Base-by-base conservation (phyloP, 805 yeast species). In the Metschnikowia peoriensis region DNA sequence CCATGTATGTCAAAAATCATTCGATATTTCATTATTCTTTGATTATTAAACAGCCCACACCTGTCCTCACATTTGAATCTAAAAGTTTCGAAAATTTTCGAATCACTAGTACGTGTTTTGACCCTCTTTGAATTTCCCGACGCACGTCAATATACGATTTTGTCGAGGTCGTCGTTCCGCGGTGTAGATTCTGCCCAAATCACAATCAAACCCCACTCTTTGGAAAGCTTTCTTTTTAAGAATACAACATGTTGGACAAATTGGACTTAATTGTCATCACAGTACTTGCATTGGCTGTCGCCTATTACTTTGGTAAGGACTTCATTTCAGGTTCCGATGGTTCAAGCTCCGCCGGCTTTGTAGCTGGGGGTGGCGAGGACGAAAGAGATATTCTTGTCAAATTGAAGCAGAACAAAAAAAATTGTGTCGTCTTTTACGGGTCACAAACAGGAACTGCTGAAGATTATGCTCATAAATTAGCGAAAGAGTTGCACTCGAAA, bases 391-490 rank as follows among this genome's bases (percentile, higher is more conserved):
- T 88, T 43, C 74, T 79, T 9, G 82, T 81, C 52, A 81, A 80
- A 2, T 67, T 93, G 60, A 73, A 74, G 47, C 73, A 74, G 38
- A 84, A 84, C 62, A 78, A 81, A 55, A 92, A 93, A 71, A 86
- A 87, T 58, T 86, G 88, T 38, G 74, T 91, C 42, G 86, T 94
- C 3, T 80, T 94, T 55, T 94, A 80, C 67, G 98, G 97, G 15
- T 92, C 98, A 12, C 99, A 94, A 72, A 94, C 99, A 6, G 99
- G 99, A 58, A 94, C 99, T 15, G 97, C 98, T 42, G 99, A 94
- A 72, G 99, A 94, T 66, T 93, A 91, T 63, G 96, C 97, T 16
- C 82, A 86, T 61, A 89, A 93, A 66, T 85, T 91, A 61, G 84
- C 96, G 45, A 91, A 92, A 66, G 99, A 94, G 67, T 83, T 93